These are phyloP conservation scores for Aspergillus coremiiformis DNA, from an alignment of 495 filamentous ascomycete genomes.

Conservation along the genomic window DNA sequence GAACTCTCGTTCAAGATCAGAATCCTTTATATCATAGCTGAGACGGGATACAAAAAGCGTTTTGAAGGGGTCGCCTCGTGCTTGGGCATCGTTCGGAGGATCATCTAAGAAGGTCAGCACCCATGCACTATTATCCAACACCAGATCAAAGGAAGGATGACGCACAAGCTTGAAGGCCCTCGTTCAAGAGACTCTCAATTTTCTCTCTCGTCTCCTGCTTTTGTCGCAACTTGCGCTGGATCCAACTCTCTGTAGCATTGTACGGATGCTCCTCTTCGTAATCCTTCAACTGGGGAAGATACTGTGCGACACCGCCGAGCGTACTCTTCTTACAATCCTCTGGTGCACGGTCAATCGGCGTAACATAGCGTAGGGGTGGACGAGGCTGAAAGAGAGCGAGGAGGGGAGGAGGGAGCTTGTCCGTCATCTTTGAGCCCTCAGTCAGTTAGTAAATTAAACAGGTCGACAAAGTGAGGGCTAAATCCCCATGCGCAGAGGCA, in stretches of 20 bases:
- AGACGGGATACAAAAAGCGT: conserved; percentile 90
- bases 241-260: conserved; percentile 82
- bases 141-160: conserved; percentile 8
- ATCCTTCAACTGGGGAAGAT: conserved; percentile 58
- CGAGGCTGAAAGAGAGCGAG: conserved; percentile 91
- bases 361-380: conserved; percentile 83
- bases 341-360: conserved; percentile 72
- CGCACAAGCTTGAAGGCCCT: conserved; percentile 66
- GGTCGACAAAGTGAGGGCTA: neutral
- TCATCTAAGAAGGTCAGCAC: conserved; percentile 44
- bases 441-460: neutral
- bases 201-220: conserved; percentile 68
- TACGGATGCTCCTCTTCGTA: conserved; percentile 69
- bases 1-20: conserved; percentile 91
- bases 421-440: conserved; percentile 60
- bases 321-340: conserved; percentile 64
- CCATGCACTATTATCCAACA: neutral
- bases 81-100: conserved; percentile 64
- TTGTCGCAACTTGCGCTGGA: conserved; percentile 73
- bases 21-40: conserved; percentile 77
- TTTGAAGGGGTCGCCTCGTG: conserved; percentile 88
- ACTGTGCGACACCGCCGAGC: conserved; percentile 66
- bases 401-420: conserved; percentile 87
- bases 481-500: neutral
- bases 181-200: conserved; percentile 53